phyloP scores from a whole-genome alignment of 129 eudicot species.

The Cynara cardunculus region DNA sequence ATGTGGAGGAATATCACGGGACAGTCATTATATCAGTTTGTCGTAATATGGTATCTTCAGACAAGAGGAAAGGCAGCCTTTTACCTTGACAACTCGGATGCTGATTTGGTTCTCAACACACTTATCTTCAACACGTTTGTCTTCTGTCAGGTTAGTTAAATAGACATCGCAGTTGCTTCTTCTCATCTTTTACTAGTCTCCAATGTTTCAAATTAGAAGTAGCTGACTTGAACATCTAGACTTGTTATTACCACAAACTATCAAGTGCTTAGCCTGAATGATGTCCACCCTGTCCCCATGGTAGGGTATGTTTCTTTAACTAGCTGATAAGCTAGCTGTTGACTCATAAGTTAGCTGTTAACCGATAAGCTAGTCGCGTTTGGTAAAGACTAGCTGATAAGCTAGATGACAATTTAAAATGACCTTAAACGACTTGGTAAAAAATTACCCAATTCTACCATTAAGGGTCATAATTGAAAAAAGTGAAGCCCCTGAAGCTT shows the following conservation, averaged over 20 bases:
- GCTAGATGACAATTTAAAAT: background rate
- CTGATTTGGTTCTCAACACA: constrained; percentile 74
- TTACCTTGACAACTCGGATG: constrained; percentile 49
- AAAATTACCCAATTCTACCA: background rate
- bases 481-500: background rate
- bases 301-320: background rate
- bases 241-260: background rate
- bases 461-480: background rate
- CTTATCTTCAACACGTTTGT: constrained; percentile 87
- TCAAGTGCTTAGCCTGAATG: background rate
- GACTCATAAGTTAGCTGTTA: too few species aligned
- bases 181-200: background rate
- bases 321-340: too few species aligned
- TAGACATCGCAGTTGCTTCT: background rate
- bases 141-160: constrained; percentile 72
- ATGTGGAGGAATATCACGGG: constrained; percentile 98
- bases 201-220: background rate
- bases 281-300: background rate
- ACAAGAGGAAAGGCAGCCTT: constrained; percentile 58
- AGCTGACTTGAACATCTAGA: background rate
- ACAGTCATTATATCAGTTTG: constrained; percentile 75
- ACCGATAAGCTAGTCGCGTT: background rate
- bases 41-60: constrained; percentile 83
- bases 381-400: background rate
- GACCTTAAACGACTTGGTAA: background rate